Evolutionary conservation across 179 eudicot genomes (phyloP).

Genomic region (Camellia oleifera): DNA sequence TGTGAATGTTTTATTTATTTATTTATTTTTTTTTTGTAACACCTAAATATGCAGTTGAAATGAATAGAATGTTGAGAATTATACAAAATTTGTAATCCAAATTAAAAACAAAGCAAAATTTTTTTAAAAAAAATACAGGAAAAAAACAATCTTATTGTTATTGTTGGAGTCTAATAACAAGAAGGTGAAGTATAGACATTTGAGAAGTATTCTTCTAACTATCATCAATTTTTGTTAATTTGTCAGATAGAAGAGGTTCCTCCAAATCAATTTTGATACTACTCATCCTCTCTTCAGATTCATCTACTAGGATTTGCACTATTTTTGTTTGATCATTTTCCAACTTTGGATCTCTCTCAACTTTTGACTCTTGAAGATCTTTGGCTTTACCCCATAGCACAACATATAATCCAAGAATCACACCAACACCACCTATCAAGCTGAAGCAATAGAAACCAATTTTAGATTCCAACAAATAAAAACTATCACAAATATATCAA

Average conservation of each 20-base stretch:
- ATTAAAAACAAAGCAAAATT: too few relatives aligned
- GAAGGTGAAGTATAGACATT: background rate
- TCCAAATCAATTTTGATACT: conserved; percentile 27
- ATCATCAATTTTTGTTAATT: conserved; percentile 1
- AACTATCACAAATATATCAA: too few relatives aligned
- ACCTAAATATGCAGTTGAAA: too few relatives aligned
- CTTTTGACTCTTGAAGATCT: conserved; percentile 19
- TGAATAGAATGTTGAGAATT: too few relatives aligned
- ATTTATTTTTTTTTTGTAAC: too few relatives aligned
- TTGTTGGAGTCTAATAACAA: background rate
- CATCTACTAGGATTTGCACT: conserved; percentile 3
- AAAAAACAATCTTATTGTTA: background rate
- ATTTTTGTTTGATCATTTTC: conserved; percentile 14
- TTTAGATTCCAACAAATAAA: too few relatives aligned
- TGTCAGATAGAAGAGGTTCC: conserved; percentile 38
- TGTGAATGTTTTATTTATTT: too few relatives aligned
- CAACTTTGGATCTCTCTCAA: background rate
- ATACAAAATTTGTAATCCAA: too few relatives aligned
- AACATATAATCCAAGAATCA: conserved; percentile 43
- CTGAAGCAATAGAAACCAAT: conserved; percentile 18
- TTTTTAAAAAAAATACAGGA: too few relatives aligned
- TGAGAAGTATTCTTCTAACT: background rate
- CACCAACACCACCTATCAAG: conserved; percentile 40
- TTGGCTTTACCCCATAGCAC: conserved; percentile 64
- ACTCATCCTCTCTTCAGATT: conserved; percentile 9